Base-by-base conservation (phyloP, 1,139 yeast species). In the Eremothecium coryli region DNA sequence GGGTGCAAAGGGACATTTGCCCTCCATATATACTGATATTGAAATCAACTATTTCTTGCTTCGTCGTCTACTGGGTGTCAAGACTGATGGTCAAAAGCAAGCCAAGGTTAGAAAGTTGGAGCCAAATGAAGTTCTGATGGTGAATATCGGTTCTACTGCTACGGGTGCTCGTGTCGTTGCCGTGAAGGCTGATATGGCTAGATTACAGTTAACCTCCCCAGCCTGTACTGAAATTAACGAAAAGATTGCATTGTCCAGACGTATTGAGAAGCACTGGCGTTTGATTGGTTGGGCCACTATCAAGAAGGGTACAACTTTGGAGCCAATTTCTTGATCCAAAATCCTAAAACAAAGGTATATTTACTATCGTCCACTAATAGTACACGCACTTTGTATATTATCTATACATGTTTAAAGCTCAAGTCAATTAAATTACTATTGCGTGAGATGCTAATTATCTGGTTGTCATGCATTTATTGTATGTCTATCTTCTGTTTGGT, bases 201-300 rank as follows among this genome's bases (percentile, higher is more conserved):
- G 96, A 71, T 73, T 93, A 56, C 88, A 86, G 59, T 75, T 93
- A 58, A 88, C 97, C 32, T 80, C 95, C 32, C 98, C 99, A 38
- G 98, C 98, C 31, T 93, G 99, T 76, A 90, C 99, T 30, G 97
- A 88, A 68, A 73, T 90, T 39, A 84, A 93, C 51, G 98, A 93
- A 69, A 88, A 93, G 80, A 88, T 93, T 64, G 99, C 99, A 34
- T 71, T 93, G 57, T 86, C 96, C 29, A 82, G 99, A 73, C 88
- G 98, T 76, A 93, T 93, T 53, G 99, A 90, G 60, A 90, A 88
- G 75, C 99, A 93, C 65, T 93, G 97, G 95, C 93, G 99, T 73
- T 74, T 93, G 63, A 93, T 93, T 67, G 99, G 99, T 54, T 93
- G 99, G 99, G 99, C 98, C 50, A 85, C 96, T 38, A 90, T 93